These are phyloP conservation scores for Coemansia reversa DNA, from an alignment of 192 early-diverging fungal species.

Conservation along the genomic window DNA sequence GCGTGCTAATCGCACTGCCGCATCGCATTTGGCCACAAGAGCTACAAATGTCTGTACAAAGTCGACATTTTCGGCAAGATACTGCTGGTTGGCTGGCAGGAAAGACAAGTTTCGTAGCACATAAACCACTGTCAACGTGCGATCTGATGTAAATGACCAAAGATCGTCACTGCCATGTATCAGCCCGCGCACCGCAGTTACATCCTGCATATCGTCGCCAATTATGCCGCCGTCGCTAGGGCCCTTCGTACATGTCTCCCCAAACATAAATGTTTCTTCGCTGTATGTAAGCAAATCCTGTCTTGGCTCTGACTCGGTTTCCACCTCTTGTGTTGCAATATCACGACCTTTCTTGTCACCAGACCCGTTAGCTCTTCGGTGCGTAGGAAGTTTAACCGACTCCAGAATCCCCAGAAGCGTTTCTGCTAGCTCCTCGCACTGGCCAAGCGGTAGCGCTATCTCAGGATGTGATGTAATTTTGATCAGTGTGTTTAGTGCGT, in stretches of 20 bases:
- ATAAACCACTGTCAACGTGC: slow-evolving; percentile 41
- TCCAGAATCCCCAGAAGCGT: slow-evolving; percentile 62
- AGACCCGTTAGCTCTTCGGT: neutral
- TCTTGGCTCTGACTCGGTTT: neutral
- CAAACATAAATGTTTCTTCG: slow-evolving; percentile 31
- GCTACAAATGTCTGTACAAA: slow-evolving; percentile 30
- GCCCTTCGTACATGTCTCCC: slow-evolving; percentile 13
- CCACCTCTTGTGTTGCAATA: neutral
- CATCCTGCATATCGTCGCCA: slow-evolving; percentile 47
- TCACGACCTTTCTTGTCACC: neutral
- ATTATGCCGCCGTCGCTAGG: slow-evolving; percentile 26
- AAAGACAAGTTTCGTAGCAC: slow-evolving; percentile 50
- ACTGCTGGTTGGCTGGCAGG: slow-evolving; percentile 45
- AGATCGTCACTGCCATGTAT: slow-evolving; percentile 36
- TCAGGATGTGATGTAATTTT: slow-evolving; percentile 57
- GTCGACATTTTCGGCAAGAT: slow-evolving; percentile 30
- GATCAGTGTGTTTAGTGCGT: slow-evolving; percentile 71
- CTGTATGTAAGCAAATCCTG: slow-evolving; percentile 19
- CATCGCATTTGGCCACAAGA: slow-evolving; percentile 24
- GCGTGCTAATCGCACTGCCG: slow-evolving; percentile 7
- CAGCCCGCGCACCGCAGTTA: slow-evolving; percentile 35
- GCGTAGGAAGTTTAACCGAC: slow-evolving; percentile 19
- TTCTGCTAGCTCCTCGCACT: slow-evolving; percentile 71
- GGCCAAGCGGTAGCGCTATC: slow-evolving; percentile 53
- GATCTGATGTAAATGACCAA: slow-evolving; percentile 53